Percentiles rank a stretch among this genome's conserved stretches.
Evolutionary conservation across 2,329 filamentous ascomycete species (phyloP).

Genomic region (Furcasterigmium sp.): DNA sequence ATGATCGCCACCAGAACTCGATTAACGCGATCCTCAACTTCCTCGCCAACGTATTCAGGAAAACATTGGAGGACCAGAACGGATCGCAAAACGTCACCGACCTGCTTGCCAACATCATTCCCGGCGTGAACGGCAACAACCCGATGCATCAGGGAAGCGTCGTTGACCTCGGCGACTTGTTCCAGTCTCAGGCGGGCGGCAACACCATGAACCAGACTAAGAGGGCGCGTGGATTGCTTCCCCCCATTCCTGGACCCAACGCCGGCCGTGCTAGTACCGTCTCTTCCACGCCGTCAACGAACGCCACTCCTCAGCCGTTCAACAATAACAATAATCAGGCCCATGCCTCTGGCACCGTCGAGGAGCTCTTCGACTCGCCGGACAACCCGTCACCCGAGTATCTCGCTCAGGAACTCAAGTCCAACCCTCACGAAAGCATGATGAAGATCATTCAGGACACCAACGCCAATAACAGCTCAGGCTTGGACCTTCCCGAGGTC

Average conservation of each 20-base stretch:
- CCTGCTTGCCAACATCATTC: constrained; percentile 73
- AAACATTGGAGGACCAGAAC: constrained; percentile 81
- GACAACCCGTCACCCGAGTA: constrained; percentile 41
- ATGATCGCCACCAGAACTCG: constrained; percentile 95
- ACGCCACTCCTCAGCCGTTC: constrained; percentile 20
- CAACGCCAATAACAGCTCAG: constrained; percentile 45
- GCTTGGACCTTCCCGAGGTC: constrained; percentile 49
- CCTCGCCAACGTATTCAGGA: constrained; percentile 91
- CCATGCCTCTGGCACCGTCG: constrained; percentile 40
- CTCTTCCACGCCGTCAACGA: constrained; percentile 16
- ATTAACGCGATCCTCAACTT: constrained; percentile 99
- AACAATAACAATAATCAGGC: constrained; percentile 26
- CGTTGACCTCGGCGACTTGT: constrained; percentile 56
- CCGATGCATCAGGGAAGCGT: constrained; percentile 48
- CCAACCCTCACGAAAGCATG: constrained; percentile 56
- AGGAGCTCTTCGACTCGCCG: constrained; percentile 52
- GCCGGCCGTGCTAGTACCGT: constrained; percentile 19
- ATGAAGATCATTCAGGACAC: constrained; percentile 62
- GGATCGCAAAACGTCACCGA: constrained; percentile 74
- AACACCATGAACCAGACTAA: constrained; percentile 39
- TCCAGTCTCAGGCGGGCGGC: constrained; percentile 38
- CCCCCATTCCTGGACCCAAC: constrained; percentile 44
- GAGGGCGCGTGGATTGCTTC: constrained; percentile 48
- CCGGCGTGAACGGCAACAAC: constrained; percentile 42
- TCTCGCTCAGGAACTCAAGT: constrained; percentile 50